Evolutionary conservation across 306 rosid genomes (phyloP).

Genomic region (Ziziphus jujuba): DNA sequence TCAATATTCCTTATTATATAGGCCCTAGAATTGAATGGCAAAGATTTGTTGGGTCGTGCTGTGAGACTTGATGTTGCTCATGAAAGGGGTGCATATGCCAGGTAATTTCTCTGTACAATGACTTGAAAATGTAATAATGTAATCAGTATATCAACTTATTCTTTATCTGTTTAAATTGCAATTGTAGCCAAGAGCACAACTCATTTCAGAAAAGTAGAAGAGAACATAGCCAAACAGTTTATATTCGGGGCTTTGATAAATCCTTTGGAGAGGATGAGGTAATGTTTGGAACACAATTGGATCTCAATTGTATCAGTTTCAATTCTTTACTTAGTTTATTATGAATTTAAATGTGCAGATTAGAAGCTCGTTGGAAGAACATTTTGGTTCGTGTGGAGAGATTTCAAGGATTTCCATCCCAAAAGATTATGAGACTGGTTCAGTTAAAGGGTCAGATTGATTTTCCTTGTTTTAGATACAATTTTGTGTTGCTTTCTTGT

Average conservation of each 20-base stretch:
- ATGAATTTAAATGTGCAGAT: conserved; percentile 35
- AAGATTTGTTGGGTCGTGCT: conserved; percentile 40
- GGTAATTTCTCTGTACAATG: conserved; percentile 24
- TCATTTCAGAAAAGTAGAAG: conserved; percentile 58
- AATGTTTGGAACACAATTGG: neutral
- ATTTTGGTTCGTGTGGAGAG: conserved; percentile 71
- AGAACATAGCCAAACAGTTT: conserved; percentile 43
- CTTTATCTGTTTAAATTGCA: neutral
- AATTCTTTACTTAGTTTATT: neutral
- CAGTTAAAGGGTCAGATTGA: conserved; percentile 55
- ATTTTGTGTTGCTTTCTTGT: neutral
- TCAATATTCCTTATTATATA: neutral
- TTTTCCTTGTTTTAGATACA: neutral
- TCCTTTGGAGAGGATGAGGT: conserved; percentile 71
- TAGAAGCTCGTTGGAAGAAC: conserved; percentile 45
- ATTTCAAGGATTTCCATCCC: conserved; percentile 70
- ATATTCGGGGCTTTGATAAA: conserved; percentile 68
- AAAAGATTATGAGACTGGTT: conserved; percentile 60
- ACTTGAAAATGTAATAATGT: neutral
- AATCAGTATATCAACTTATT: no score
- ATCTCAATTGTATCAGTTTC: neutral
- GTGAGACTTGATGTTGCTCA: conserved; percentile 70
- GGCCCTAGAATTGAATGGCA: conserved; percentile 69
- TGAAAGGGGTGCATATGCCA: conserved; percentile 63
- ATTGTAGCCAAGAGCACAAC: conserved; percentile 41